Evolutionary conservation across 192 early-diverging fungal species (phyloP), one percentile per base, ranked within the genome.

Genomic region (Linnemannia hyalina): DNA sequence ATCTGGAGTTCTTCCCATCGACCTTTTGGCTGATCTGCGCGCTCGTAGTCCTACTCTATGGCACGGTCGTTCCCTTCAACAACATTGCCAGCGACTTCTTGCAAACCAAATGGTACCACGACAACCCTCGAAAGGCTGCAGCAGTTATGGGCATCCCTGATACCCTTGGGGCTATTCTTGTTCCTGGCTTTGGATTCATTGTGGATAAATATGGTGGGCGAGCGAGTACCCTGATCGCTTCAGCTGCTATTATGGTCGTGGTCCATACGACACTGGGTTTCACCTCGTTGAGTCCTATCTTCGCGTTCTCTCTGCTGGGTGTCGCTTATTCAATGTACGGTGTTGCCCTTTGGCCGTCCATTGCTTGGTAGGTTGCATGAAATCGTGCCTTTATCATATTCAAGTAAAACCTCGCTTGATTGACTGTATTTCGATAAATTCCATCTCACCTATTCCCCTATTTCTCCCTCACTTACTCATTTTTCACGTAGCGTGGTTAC

Each of bases 111-210:
- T 95, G 93, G 92, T 94, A 90, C 68, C 88, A 70, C 5, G 88
- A 83, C 6, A 91, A 93, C 63, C 74, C 90, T 23, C 86, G 90
- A 18, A 93, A 78, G 52, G 94, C 94, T 6, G 91, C 93, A 8
- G 88, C 93, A n/a, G 90, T 93, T 36, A 92, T 93, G 91, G 93
- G 92, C 0, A 90, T 95, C 44, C 93, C 93, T 11, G 94, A 95
- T 75, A 81, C 87, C 0, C 71, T 95, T 57, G 92, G 92, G 2
- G 91, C 93, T 2, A 68, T 93, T 35, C 90, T 92, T 20, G 89
- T 90, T 5, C 94, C 94, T 1, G 68, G 92, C 0, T 87, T 90
- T 75, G 93, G 94, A 5, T 47, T 91, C 0, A 69, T 92, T n/a
- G 80, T 94, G 1, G 94, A 95, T 83, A 76, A 77, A 2, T 88